These are phyloP conservation scores for Acanthamoeba culbertsoni DNA, from an alignment of 208 protist species.

Conservation along the genomic window DNA sequence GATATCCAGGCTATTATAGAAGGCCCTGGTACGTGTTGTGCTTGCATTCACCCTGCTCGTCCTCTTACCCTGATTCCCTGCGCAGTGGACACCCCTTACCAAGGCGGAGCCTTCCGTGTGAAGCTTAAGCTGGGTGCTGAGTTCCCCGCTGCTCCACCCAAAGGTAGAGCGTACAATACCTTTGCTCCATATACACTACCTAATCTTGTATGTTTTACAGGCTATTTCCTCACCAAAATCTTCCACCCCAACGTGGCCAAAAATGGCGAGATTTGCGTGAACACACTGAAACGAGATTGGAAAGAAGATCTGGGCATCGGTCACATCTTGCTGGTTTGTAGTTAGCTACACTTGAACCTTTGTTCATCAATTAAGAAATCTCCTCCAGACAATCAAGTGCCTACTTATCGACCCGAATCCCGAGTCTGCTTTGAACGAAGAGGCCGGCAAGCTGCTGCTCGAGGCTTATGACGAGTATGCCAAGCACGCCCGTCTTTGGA, in stretches of 20 bases:
- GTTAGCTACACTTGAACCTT: neutral
- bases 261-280: constrained; percentile 98
- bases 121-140: constrained; percentile 90
- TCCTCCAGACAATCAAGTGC: constrained; percentile 89
- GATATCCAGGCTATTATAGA: constrained; percentile 92
- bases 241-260: constrained; percentile 98
- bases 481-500: neutral
- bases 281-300: constrained; percentile 98
- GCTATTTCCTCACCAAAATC: constrained; percentile 95
- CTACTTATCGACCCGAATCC: constrained; percentile 98
- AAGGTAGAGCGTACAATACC: too few species aligned
- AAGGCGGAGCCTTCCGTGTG: constrained; percentile 92
- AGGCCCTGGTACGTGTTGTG: constrained; percentile 86
- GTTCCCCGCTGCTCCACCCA: constrained; percentile 95
- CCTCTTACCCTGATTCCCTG: neutral
- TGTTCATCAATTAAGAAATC: neutral
- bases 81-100: constrained; percentile 92
- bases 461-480: constrained; percentile 79
- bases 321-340: constrained; percentile 91
- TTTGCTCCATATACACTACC: too few species aligned
- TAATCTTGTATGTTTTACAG: too few species aligned
- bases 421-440: constrained; percentile 98
- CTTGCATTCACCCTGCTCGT: neutral
- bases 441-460: constrained; percentile 95
- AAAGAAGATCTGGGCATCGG: constrained; percentile 89